Base-by-base conservation (phyloP, 768 basidiomycete species). In the Russula lepida region DNA sequence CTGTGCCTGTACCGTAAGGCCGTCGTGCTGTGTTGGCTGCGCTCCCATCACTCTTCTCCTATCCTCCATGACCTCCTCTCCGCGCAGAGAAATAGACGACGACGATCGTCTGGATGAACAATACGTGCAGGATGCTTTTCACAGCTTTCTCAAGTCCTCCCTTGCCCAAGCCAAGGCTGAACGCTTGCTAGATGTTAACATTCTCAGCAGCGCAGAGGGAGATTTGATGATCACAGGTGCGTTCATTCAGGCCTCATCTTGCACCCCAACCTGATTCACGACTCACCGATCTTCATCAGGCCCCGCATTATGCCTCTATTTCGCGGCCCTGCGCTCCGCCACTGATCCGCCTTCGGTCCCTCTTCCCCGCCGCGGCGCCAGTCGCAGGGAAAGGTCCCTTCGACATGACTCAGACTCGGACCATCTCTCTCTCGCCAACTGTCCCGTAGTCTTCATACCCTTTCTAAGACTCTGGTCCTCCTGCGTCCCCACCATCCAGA, bases 191-290 rank as follows among this genome's bases (percentile, higher is more conserved):
- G 87, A 89, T 68, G 81, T 81, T 7, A 84, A 89, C 44, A 71
- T 89, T 1, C 75, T 93, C 6, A 85, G 84, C 37, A 86, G 84
- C 48, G 92, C 89, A 12, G 88, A 91, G 73, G 81, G 78, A 0
- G 90, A 93, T 76, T 72, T 93, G 32, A 92, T 92, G 89, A 86
- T 93, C 60, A 85, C 88, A 69, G 90, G 91, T 84, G 53, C 63
- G 78, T 65, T 8, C n/a, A 21, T 4, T 21, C 12, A 37, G 46
- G 1, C 13, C 2, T 60, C 5, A 13, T 52, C 21, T 12, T 21
- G 32, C 17, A 8, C 19, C 5, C 12, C 3, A 55, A 30, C 52
- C n/a, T 47, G 39, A 46, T 13, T 46, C 21, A 43, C 8, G n/a
- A 21, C 7, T 4, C 9, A 37, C 6, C 5, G 19, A 44, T 47